phyloP scores from a whole-genome alignment of 495 filamentous ascomycete species.

The Neurospora sp. region DNA sequence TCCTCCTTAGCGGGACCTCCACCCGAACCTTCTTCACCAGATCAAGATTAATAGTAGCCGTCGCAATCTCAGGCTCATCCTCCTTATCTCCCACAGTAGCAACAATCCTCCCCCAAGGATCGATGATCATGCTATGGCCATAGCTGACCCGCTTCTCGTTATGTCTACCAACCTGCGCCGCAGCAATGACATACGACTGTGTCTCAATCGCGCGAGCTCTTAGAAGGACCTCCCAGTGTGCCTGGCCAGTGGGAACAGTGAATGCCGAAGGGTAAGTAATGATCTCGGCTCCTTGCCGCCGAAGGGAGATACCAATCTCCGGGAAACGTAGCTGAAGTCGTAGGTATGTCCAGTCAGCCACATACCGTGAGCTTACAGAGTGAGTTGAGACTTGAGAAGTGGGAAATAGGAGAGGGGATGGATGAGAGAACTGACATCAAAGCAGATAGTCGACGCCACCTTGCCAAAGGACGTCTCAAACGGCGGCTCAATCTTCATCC shows the following conservation, averaged over 20 bases:
- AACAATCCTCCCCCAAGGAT: conserved; percentile 77
- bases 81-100: conserved; percentile 45
- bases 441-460: conserved; percentile 76
- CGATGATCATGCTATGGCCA: conserved; percentile 79
- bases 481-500: conserved; percentile 40
- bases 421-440: conserved; percentile 47
- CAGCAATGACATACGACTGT: conserved; percentile 77
- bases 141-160: conserved; percentile 74
- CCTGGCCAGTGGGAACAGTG: conserved; percentile 73
- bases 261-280: conserved; percentile 88
- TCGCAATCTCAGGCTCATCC: conserved; percentile 32
- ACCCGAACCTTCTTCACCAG: conserved; percentile 38
- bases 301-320: conserved; percentile 58
- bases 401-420: background rate
- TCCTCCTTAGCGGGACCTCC: conserved; percentile 54
- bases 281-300: conserved; percentile 46
- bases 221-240: conserved; percentile 76
- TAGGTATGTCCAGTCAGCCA: background rate
- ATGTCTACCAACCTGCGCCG: conserved; percentile 66
- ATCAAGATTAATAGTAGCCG: conserved; percentile 38
- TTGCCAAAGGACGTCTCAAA: conserved; percentile 64
- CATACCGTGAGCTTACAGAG: background rate
- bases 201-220: conserved; percentile 82
- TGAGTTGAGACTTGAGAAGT: background rate
- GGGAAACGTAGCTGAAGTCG: conserved; percentile 52